Evolutionary conservation across 73 alveolate species (phyloP), one percentile per base, ranked within the genome.

Genomic region (Effrenium voratum): DNA sequence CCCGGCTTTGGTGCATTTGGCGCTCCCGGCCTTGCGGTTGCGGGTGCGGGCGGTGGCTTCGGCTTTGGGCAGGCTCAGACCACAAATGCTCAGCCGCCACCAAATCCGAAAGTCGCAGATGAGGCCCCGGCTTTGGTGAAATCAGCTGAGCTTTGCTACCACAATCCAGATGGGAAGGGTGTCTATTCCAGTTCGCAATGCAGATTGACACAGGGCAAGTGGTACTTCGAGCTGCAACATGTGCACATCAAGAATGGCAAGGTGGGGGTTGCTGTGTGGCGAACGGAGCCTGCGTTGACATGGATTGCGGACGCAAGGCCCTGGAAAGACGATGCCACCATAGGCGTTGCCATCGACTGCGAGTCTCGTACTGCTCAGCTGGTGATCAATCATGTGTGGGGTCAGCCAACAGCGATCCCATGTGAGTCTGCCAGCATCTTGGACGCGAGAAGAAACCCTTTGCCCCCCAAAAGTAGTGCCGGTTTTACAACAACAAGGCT

Each of bases 181-280:
- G 70, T 44, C 26, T 86, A 82, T 50, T 12, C 26, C 63, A 52
- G 63, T 19, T 52, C n/a, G 26, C 83, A 44, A 43, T 86, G 95
- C 45, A 82, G 60, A 66, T 28, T 86, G 66, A 86, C 95, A 22
- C 94, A 86, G 83, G 95, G 95, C 38, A 63, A 83, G 46, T 86
- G 95, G 95, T 60, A 86, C 59, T 86, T 86, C 36, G 95, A 86
- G 95, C 83, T 86, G 26, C 95, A 45, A 36, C 92, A 82, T 50
- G 92, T 50, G 76, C 92, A 82, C 92, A 82, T 82, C 26, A 50
- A 82, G 92, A 49, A 82, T 40, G 92, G 92, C 24, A 82, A 82
- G 73, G 49, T 82, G 5, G 92, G 92, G 13, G 92, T 82, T 12
- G 92, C 92, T 4, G n/a, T 80, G 44, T 82, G 92, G n/a, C n/a